phyloP scores from a whole-genome alignment of 768 basidiomycete genomes.

The Mrakia gelida region DNA sequence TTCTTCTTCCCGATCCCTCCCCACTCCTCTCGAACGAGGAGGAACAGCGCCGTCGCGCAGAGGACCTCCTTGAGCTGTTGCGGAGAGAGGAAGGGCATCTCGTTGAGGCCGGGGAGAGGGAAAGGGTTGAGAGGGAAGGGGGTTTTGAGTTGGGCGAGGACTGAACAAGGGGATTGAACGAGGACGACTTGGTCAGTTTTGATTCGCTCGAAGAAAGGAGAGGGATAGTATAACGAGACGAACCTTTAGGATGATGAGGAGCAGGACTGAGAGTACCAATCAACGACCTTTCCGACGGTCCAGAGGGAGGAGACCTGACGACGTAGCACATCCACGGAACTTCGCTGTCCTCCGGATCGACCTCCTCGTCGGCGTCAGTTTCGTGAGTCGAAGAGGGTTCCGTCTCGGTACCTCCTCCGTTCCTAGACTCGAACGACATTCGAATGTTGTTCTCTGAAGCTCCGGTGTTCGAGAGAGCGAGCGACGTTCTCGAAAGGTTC shows the following conservation, averaged over 20 bases:
- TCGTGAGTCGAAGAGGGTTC: not conserved
- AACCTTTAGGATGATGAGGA: slow-evolving; percentile 26
- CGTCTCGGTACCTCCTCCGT: not conserved
- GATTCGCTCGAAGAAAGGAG: not conserved
- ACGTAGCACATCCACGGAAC: slow-evolving; percentile 23
- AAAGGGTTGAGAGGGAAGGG: slow-evolving; percentile 21
- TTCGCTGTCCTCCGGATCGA: slow-evolving; percentile 29
- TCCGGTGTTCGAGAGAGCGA: not conserved
- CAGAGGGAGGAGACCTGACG: not conserved
- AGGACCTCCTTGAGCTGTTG: slow-evolving; percentile 29
- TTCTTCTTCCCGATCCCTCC: slow-evolving; percentile 26
- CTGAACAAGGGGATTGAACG: not conserved
- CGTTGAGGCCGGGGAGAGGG: slow-evolving; percentile 5
- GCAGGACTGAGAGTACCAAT: slow-evolving; percentile 27
- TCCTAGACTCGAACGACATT: not conserved
- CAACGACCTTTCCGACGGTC: not conserved
- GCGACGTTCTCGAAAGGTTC: not conserved
- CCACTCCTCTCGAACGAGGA: slow-evolving; percentile 26
- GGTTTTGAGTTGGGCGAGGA: slow-evolving; percentile 30
- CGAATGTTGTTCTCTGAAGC: not conserved
- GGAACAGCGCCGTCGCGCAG: slow-evolving; percentile 25
- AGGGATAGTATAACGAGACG: not conserved
- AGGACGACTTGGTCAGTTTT: not conserved
- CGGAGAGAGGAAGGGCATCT: not conserved
- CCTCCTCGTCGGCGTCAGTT: slow-evolving; percentile 7